Base-by-base conservation (phyloP, 441 rosid species). In the Euphorbia corollata region DNA sequence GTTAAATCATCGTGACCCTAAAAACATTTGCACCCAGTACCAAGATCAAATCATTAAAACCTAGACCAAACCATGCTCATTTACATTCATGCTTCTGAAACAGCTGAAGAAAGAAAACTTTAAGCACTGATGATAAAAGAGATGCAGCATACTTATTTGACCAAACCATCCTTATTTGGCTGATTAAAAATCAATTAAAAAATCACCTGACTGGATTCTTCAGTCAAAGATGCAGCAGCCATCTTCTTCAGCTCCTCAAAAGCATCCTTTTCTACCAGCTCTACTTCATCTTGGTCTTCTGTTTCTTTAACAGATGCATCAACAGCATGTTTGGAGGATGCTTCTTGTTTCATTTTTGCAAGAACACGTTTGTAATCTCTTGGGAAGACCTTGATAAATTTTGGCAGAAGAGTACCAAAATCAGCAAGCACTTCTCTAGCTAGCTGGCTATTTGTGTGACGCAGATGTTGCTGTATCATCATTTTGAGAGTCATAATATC, bases 401-500 rank as follows among this genome's bases (percentile, higher is more conserved):
- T 90, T 5, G 90, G 94, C 56, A 92, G 78, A 77, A 92, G 81
- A 73, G 76, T 79, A 63, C 89, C 90, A 67, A 86, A 91, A 80
- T 92, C 82, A 45, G 85, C 91, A 67, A 96, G 94, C 50, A 88
- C 89, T 74, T 92, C 96, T 81, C 80, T 84, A 8, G 99, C 97
- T 51, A 92, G 84, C 69, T 85, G 85, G 78, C 99, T 96, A 83
- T 81, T 83, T 53, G 99, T 87, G 80, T 89, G 87, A 58, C 98
- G 91, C 74, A 87, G 91, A 76, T 96, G 99, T 66, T 92, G 99
- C 75, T 96, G 99, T 75, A 96, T 90, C 98, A 92, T 87, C 98
- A 91, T 89, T 78, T 80, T 86, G 34, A 96, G 86, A 19, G 87
- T 87, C 86, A 84, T 81, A 48, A 86, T 83, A 80, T 96, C 98